These are phyloP conservation scores for Ganoderma leucocontextum DNA, from an alignment of 1,284 basidiomycete species.

Conservation along the genomic window DNA sequence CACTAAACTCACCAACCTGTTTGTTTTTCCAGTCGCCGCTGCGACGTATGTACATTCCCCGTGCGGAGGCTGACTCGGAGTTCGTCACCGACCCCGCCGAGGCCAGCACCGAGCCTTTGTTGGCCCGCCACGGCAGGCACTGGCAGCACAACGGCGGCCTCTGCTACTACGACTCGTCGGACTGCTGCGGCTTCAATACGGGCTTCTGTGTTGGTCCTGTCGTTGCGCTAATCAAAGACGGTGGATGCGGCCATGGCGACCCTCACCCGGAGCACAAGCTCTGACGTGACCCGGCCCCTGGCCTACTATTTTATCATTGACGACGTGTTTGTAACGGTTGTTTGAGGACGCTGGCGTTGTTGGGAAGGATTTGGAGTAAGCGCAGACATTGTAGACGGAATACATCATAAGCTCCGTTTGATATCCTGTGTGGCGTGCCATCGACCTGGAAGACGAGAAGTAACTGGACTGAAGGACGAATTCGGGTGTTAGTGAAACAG, in stretches of 20 bases:
- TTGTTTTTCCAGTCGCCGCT: constrained; percentile 14
- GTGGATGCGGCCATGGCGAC: constrained; percentile 26
- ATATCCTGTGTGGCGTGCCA: not conserved
- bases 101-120: not conserved
- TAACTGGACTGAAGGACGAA: not conserved
- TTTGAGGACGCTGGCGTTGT: not conserved
- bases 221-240: constrained; percentile 20
- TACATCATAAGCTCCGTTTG: not conserved
- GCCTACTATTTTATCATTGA: not conserved
- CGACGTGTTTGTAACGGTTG: not conserved
- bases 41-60: constrained; percentile 23
- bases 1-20: not conserved
- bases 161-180: constrained; percentile 18
- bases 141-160: not conserved
- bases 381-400: not conserved
- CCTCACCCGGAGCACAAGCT: constrained; percentile 20
- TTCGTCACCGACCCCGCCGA: constrained; percentile 17
- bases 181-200: constrained; percentile 24
- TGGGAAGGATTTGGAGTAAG: not conserved
- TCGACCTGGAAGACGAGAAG: not conserved
- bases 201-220: constrained; percentile 25
- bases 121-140: not conserved
- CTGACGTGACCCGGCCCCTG: not conserved
- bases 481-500: not conserved
- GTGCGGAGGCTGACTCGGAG: constrained; percentile 19